Percentiles rank a stretch among this genome's conserved stretches.
These are phyloP conservation scores for Fusarium lateritium DNA, from an alignment of 2,329 filamentous ascomycete genomes.

Conservation along the genomic window DNA sequence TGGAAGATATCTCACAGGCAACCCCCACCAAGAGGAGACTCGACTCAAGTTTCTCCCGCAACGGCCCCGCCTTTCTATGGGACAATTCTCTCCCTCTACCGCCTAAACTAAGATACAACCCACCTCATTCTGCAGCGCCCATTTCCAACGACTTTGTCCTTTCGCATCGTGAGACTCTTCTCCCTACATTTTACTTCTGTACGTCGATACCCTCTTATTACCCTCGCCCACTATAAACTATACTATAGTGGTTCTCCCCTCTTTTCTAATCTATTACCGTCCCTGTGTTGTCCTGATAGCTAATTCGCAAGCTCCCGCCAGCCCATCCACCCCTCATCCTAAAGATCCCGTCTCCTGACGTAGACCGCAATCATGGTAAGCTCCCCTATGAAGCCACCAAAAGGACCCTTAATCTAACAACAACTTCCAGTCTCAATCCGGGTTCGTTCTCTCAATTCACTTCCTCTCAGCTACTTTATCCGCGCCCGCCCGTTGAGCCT, in stretches of 20 bases:
- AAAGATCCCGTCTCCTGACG: conserved; percentile 49
- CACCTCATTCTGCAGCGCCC: conserved; percentile 33
- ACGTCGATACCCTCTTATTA: conserved; percentile 17
- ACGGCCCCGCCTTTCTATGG: conserved; percentile 49
- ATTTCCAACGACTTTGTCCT: conserved; percentile 43
- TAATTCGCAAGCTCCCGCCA: conserved; percentile 48
- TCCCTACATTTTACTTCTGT: conserved; percentile 34
- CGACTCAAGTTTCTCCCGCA: conserved; percentile 51
- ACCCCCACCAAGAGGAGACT: conserved; percentile 52
- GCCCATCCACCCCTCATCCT: conserved; percentile 48
- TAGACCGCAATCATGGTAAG: conserved; percentile 60
- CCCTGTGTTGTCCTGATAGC: conserved; percentile 36
- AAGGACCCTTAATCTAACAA: conserved; percentile 35
- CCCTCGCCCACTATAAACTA: neutral
- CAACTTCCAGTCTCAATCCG: conserved; percentile 73
- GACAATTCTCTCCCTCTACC: conserved; percentile 40
- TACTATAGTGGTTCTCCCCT: neutral
- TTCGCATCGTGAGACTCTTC: conserved; percentile 45
- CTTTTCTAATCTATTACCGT: neutral
- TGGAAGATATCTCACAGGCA: conserved; percentile 52
- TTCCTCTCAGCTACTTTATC: conserved; percentile 19
- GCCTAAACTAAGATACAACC: conserved; percentile 44
- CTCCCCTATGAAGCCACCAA: conserved; percentile 36
- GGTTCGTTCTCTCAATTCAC: conserved; percentile 60
- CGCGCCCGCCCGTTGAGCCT: conserved; percentile 31